Evolutionary conservation across 2,329 filamentous ascomycete genomes (phyloP), one percentile per base, ranked within the genome.

Genomic region (Leptodontidium sp.): DNA sequence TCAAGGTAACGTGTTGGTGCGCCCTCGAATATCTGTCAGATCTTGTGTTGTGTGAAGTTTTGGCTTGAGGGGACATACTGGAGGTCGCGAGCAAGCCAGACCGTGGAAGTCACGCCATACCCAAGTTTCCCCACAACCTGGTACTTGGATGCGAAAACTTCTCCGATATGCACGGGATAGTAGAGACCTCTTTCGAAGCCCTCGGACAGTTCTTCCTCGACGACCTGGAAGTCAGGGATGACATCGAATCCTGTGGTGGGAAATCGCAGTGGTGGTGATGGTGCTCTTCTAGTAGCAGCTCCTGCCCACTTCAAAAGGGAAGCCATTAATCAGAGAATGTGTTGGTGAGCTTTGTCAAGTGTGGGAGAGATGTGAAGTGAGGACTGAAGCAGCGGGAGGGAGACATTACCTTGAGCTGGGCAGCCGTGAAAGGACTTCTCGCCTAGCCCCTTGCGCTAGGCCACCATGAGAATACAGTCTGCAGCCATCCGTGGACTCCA

Each of bases 121-220:
- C 65, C 57, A 14, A 67, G 32, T 32, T 67, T 62, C 24, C 32
- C 49, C 15, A 67, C 47, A 1, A 67, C 65, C 24, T 67, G 47
- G 21, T 67, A 67, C 26, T 40, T 62, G 1, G 57, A 62, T 35
- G 12, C 35, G 29, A 62, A 62, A 6, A 62, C 35, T 21, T 67
- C 57, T 11, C 65, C 65, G n/a, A 67, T 64, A 24, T 38, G 15
- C 2, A 38, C 45, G 14, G 45, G 45, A 47, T 47, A 47, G 45
- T 47, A 47, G 45, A 47, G 15, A 4, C 45, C 45, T 21, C n/a
- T 17, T 17, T 21, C n/a, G 45, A 47, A 47, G 45, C 45, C 45
- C 8, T 47, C 45, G 8, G n/a, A 47, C n/a, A n/a, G 11, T 47
- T 47, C 45, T n/a, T 47, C 45, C 4, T 47, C 45, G 45, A 47